These are phyloP conservation scores for Chlamydomonas incerta DNA, from an alignment of 139 green algal genomes.

Conservation along the genomic window DNA sequence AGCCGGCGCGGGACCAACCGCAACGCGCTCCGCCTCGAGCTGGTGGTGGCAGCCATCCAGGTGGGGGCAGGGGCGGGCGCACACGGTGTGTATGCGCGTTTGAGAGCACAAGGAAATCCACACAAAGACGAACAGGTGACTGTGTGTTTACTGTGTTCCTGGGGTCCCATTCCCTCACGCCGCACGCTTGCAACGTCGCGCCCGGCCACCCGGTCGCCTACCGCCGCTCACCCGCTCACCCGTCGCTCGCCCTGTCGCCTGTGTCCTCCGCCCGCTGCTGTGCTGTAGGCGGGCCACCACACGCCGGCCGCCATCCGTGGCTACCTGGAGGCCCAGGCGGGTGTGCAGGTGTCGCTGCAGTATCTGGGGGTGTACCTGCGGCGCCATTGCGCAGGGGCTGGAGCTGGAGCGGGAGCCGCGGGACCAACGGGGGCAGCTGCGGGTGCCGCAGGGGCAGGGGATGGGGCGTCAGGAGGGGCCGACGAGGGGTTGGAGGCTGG, in stretches of 20 bases:
- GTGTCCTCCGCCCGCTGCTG: not conserved
- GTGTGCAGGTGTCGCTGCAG: not conserved
- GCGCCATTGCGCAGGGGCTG: too few species aligned
- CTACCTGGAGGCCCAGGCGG: not conserved
- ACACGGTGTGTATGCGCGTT: not conserved
- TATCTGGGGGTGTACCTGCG: conserved; percentile 8
- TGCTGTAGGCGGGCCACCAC: not conserved
- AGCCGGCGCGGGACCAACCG: conserved; percentile 11
- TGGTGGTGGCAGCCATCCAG: not conserved
- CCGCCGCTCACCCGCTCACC: not conserved
- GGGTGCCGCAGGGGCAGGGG: too few species aligned
- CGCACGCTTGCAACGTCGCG: too few species aligned
- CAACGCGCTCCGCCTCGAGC: conserved; percentile 13
- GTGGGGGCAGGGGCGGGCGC: not conserved
- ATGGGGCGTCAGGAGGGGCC: too few species aligned
- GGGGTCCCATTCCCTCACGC: too few species aligned
- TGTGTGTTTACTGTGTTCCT: too few species aligned
- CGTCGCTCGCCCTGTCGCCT: not conserved
- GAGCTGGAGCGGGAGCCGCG: too few species aligned
- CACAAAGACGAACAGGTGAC: too few species aligned
- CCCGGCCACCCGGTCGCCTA: too few species aligned
- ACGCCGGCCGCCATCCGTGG: not conserved
- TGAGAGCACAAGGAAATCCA: too few species aligned
- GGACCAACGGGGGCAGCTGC: too few species aligned
- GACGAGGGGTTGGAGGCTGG: too few species aligned